phyloP scores from a whole-genome alignment of 768 basidiomycete genomes.

The Auricularia sp. region DNA sequence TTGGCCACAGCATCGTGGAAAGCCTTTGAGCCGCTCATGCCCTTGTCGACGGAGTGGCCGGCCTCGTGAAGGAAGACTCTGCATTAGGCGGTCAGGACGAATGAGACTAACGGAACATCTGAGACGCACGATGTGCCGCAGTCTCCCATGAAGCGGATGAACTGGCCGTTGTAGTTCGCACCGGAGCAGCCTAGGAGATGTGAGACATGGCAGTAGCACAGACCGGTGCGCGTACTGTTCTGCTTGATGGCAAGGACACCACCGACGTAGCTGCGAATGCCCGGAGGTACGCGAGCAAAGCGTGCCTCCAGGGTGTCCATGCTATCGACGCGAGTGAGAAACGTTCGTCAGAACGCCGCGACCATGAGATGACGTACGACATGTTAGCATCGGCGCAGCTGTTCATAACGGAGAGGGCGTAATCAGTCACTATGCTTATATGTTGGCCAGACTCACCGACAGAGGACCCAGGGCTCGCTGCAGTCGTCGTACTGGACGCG shows the following conservation, averaged over 20 bases:
- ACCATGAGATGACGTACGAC: background rate
- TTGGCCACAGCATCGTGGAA: background rate
- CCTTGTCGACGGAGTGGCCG: background rate
- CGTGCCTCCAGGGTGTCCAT: background rate
- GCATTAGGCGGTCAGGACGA: background rate
- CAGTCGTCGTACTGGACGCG: conserved; percentile 1
- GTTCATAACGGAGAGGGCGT: background rate
- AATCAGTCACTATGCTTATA: no score
- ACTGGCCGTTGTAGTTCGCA: background rate
- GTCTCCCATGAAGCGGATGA: background rate
- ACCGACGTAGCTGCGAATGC: background rate
- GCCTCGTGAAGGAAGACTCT: background rate
- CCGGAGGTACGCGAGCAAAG: background rate
- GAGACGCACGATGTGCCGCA: background rate
- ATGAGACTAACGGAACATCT: no score
- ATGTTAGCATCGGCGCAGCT: background rate
- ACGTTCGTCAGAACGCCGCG: no score
- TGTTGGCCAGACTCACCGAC: background rate
- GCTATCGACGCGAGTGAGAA: background rate
- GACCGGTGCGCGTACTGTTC: background rate
- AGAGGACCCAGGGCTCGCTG: background rate
- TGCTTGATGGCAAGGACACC: background rate
- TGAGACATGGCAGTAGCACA: background rate
- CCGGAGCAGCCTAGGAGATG: background rate
- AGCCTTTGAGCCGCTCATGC: background rate